Evolutionary conservation across 352 stramenopile genomes (phyloP), one percentile per base, ranked within the genome.

Genomic region (Saprolegnia diclina): DNA sequence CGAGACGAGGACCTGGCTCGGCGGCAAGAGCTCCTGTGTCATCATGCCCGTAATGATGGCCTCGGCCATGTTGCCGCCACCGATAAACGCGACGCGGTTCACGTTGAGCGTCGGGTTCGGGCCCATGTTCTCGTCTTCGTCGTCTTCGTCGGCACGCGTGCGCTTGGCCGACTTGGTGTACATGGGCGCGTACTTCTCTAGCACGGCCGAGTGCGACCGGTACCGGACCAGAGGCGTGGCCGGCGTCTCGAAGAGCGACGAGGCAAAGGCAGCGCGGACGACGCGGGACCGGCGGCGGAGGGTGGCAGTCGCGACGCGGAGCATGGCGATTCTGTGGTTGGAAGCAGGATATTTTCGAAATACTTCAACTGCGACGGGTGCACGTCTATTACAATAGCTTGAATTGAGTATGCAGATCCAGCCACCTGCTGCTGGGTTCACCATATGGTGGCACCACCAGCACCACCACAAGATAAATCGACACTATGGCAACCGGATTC

Each of bases 31-130:
- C 6, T 89, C 79, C 66, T 93, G 77, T 0, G 75, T 79, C 19
- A 92, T 71, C 32, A 96, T 75, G 22, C 85, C 86, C 35, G 81
- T 90, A 72, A 96, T 80, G 45, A 96, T 89, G 18, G 89, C 89
- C 56, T 96, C 88, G 26, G 86, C 85, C 89, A 96, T 96, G 71
- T 96, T 95, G 54, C 89, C 89, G 18, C 89, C 89, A 42, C 89
- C 89, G 48, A 96, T 89, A 37, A 96, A 81, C 0, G 85, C 81
- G 56, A 94, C 75, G 19, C 80, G 79, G 32, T 70, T 72, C 40
- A 93, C 71, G 5, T 78, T 61, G 19, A 93, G 73, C 21, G 57
- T 40, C 38, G 48, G 37, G 26, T n/a, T n/a, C 35, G 40, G 19
- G 24, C 14, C 42, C 35, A 19, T 42, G 44, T 32, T 22, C 16